phyloP scores from a whole-genome alignment of 495 filamentous ascomycete genomes.

The Tuber aestivum region DNA sequence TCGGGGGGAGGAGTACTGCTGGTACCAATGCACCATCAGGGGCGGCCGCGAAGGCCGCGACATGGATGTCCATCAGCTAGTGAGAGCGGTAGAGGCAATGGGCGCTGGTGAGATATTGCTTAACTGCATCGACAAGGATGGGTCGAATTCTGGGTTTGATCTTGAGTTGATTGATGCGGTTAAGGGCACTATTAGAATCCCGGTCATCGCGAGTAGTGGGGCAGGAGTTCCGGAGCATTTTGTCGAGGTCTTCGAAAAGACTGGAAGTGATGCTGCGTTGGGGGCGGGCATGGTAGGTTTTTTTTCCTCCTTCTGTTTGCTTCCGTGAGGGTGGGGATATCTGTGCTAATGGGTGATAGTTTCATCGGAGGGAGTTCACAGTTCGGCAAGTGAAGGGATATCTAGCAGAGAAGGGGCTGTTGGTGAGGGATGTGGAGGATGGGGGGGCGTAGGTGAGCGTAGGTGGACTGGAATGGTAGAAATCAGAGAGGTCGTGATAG shows the following conservation, averaged over 20 bases:
- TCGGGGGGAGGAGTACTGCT: constrained; percentile 74
- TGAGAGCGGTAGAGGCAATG: constrained; percentile 88
- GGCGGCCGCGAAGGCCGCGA: constrained; percentile 87
- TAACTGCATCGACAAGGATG: constrained; percentile 97
- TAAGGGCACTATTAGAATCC: constrained; percentile 76
- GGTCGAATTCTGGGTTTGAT: constrained; percentile 92
- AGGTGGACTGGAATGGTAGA: neutral
- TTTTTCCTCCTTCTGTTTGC: constrained; percentile 12
- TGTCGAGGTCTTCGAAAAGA: constrained; percentile 78
- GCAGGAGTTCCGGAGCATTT: constrained; percentile 88
- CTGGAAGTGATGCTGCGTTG: constrained; percentile 81
- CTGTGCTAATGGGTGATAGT: constrained; percentile 48
- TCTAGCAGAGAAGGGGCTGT: constrained; percentile 60
- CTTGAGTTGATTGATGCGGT: constrained; percentile 83
- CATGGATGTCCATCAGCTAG: constrained; percentile 80
- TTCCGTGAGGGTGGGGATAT: constrained; percentile 20
- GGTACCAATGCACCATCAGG: constrained; percentile 97
- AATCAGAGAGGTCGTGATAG: neutral
- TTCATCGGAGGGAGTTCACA: constrained; percentile 91
- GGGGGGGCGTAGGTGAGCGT: constrained; percentile 6
- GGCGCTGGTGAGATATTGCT: constrained; percentile 89
- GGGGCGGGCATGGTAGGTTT: constrained; percentile 82
- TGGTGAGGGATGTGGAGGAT: constrained; percentile 56
- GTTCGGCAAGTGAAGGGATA: constrained; percentile 90
- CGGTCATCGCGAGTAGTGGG: constrained; percentile 91